Base-by-base conservation (phyloP, 2,329 filamentous ascomycete genomes). In the Davidsoniella eucalypti region DNA sequence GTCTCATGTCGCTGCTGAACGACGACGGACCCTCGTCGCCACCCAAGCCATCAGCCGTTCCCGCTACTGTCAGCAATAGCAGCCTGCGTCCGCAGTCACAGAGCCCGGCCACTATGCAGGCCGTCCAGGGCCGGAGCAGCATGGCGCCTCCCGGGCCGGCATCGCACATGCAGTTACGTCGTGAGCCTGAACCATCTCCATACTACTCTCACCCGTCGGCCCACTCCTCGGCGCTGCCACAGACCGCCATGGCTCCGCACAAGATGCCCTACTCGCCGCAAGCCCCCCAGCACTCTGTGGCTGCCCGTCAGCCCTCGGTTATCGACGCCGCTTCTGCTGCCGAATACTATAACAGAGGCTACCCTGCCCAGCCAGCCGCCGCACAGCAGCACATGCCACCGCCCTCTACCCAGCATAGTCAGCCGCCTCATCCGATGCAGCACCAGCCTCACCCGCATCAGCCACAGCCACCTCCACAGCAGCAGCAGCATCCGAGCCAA, bases 1-100 rank as follows among this genome's bases (percentile, higher is more conserved):
- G 67, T 55, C 69, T 82, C 54, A 78, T 80, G 70, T 75, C 75
- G 0, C 61, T 82, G 54, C 65, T 82, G 2, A 79, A 79, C 56
- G 75, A 80, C 54, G 77, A 80, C 49, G 68, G 71, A 6, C 65
- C 64, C 3, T 64, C 68, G 5, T 64, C 69, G 5, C 68, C 68
- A n/a, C 61, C 67, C 1, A 64, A 67, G 47, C 40, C 54, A 16
- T 7, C 76, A 61, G 67, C 73, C 29, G 63, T 76, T 26, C 63
- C 54, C 39, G 73, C 76, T 49, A 65, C 76, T 8, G 64, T 67
- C 9, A 58, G 58, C 47, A 29, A 29, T 4, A 58, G 58, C 14
- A 59, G 64, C 9, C 55, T 63, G 39, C 59, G 73, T 2, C 72
- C 73, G 25, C 73, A 71, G 2, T 71, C 71, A 5, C 69, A 68